A percentile compares a stretch with the other conserved stretches of the same genome.
Evolutionary conservation across 148 eudicot genomes (phyloP).

Genomic region (Spergularia marina): DNA sequence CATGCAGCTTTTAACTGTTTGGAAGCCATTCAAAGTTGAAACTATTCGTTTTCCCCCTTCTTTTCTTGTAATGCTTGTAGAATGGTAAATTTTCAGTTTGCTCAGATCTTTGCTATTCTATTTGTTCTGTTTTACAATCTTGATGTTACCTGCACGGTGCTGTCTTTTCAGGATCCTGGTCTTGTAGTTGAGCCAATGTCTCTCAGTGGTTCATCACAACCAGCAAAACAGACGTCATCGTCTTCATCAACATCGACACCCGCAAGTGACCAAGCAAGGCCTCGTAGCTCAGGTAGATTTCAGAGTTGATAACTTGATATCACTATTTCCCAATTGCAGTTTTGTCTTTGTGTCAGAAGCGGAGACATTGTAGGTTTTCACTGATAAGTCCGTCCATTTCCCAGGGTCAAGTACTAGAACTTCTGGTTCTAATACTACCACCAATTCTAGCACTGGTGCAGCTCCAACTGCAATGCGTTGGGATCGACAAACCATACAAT

Average conservation of each 20-base stretch:
- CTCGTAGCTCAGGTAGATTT: constrained; percentile 55
- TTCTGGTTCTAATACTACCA: constrained; percentile 66
- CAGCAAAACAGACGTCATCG: constrained; percentile 52
- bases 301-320: constrained; percentile 2
- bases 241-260: constrained; percentile 52
- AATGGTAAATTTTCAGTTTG: background rate
- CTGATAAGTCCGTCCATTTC: constrained; percentile 4
- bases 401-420: constrained; percentile 69
- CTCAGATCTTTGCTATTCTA: background rate
- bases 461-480: constrained; percentile 72
- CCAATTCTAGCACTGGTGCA: constrained; percentile 47
- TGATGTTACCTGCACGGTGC: constrained; percentile 20
- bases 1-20: background rate
- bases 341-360: background rate
- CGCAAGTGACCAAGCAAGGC: constrained; percentile 47
- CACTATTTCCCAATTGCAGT: background rate
- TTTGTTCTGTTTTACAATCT: background rate
- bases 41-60: background rate
- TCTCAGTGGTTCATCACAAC: constrained; percentile 54
- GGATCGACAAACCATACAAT: constrained; percentile 77
- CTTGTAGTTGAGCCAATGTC: constrained; percentile 83
- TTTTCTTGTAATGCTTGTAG: background rate
- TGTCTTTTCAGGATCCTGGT: constrained; percentile 66
- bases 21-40: background rate
- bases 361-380: background rate